A percentile compares a stretch with the other conserved stretches of the same genome.
These are phyloP conservation scores for Russula lepida DNA, from an alignment of 768 basidiomycete genomes.

Conservation along the genomic window DNA sequence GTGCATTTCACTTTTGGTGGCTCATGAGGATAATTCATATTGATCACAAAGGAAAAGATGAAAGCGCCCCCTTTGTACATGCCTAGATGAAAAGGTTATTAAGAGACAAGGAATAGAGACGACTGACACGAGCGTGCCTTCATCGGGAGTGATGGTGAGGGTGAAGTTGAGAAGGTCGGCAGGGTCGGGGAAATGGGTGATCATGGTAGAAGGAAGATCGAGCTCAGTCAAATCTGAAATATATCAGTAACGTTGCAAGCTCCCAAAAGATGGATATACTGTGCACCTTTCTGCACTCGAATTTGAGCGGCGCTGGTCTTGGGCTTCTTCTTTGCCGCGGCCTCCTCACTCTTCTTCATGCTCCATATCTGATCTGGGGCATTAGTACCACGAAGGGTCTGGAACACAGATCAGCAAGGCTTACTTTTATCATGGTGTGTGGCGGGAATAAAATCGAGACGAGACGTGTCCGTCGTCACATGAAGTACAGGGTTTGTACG, in stretches of 20 bases:
- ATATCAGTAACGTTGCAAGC: not conserved
- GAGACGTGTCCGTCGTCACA: not conserved
- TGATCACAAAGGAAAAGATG: slow-evolving; percentile 91
- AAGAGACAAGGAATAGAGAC: not conserved
- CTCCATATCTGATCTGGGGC: slow-evolving; percentile 75
- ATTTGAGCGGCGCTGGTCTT: slow-evolving; percentile 98
- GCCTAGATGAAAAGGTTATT: slow-evolving; percentile 39
- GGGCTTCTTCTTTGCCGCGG: slow-evolving; percentile 94
- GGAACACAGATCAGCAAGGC: not conserved
- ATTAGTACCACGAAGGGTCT: slow-evolving; percentile 5
- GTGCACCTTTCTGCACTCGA: slow-evolving; percentile 95
- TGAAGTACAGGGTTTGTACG: not conserved
- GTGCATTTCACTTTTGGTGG: slow-evolving; percentile 98
- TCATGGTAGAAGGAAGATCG: slow-evolving; percentile 93
- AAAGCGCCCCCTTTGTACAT: slow-evolving; percentile 98
- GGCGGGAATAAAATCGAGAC: not conserved
- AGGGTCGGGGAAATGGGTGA: slow-evolving; percentile 88
- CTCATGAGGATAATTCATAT: slow-evolving; percentile 97
- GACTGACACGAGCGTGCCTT: slow-evolving; percentile 45
- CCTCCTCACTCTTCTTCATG: slow-evolving; percentile 99
- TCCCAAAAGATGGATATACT: not conserved
- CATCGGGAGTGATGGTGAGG: slow-evolving; percentile 92
- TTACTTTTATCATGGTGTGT: slow-evolving; percentile 40
- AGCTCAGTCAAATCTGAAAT: slow-evolving; percentile 86
- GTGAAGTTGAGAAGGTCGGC: slow-evolving; percentile 94